Evolutionary conservation across 352 stramenopile genomes (phyloP).

Genomic region (Phytophthora pini): DNA sequence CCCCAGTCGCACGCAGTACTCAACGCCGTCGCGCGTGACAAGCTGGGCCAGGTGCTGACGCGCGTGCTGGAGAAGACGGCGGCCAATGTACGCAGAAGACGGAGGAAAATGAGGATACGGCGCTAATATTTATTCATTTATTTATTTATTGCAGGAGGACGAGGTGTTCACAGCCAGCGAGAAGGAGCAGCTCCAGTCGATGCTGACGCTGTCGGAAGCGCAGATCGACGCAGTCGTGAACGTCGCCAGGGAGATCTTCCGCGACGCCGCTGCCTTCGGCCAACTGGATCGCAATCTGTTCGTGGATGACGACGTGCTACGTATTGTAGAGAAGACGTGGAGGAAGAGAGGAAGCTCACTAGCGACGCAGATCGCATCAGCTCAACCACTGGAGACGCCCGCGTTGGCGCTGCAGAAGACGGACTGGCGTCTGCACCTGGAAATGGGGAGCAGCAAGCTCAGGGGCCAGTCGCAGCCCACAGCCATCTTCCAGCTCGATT

Average conservation of each 20-base stretch:
- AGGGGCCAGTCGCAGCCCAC: conserved; percentile 49
- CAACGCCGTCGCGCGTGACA: conserved; percentile 56
- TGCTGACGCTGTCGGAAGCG: conserved; percentile 44
- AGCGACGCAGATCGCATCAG: conserved; percentile 16
- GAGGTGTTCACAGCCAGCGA: conserved; percentile 57
- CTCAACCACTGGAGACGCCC: conserved; percentile 13
- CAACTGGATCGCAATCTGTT: conserved; percentile 44
- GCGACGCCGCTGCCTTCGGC: conserved; percentile 53
- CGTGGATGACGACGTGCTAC: conserved; percentile 35
- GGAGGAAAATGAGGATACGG: neutral
- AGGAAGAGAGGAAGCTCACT: conserved; percentile 55
- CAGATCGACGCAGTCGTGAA: conserved; percentile 54
- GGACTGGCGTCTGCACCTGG: conserved; percentile 62
- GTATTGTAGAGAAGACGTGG: conserved; percentile 59
- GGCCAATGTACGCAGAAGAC: conserved; percentile 34
- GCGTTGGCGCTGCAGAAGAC: conserved; percentile 41
- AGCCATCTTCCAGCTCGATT: conserved; percentile 61
- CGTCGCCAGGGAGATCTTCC: conserved; percentile 41
- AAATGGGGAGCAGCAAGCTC: conserved; percentile 53
- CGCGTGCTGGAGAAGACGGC: conserved; percentile 67
- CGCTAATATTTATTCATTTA: neutral
- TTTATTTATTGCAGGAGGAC: conserved; percentile 13
- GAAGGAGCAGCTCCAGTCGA: conserved; percentile 49
- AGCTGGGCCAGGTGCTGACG: conserved; percentile 54
- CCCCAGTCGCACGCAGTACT: conserved; percentile 29